Evolutionary conservation across 768 basidiomycete species (phyloP).

Genomic region (Jaapia argillacea): DNA sequence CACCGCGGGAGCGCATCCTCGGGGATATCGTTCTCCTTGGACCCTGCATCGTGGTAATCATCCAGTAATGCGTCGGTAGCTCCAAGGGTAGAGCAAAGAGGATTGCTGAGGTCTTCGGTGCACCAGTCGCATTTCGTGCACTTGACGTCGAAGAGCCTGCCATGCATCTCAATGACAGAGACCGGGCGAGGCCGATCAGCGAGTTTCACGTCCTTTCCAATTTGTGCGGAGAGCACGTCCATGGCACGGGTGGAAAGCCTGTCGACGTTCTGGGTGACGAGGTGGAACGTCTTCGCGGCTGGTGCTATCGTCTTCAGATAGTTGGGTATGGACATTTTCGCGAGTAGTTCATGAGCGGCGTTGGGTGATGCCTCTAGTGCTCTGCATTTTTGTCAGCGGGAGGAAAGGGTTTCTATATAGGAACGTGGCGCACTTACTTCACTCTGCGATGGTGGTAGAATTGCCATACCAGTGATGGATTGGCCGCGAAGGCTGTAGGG

Average conservation of each 20-base stretch:
- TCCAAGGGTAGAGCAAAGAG: conserved; percentile 11
- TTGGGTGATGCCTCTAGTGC: conserved; percentile 9
- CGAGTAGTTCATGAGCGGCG: conserved; percentile 15
- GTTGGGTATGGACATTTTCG: conserved; percentile 5
- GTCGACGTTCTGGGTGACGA: conserved; percentile 5
- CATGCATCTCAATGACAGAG: conserved; percentile 16
- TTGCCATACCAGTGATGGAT: conserved; percentile 48
- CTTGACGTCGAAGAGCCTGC: conserved; percentile 9
- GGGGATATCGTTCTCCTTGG: conserved; percentile 19
- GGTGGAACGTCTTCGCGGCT: not conserved
- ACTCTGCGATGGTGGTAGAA: conserved; percentile 57
- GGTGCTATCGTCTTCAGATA: conserved; percentile 2
- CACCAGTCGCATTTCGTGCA: conserved; percentile 12
- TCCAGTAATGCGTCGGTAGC: conserved; percentile 6
- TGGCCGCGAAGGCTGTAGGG: conserved; percentile 35
- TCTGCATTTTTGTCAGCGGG: not conserved
- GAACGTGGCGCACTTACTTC: too few relatives aligned
- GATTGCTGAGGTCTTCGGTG: conserved; percentile 3
- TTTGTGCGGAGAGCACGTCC: not conserved
- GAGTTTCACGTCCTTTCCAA: not conserved
- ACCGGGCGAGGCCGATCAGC: not conserved
- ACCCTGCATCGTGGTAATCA: conserved; percentile 1
- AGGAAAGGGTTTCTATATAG: conserved; percentile 8
- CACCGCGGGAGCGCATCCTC: conserved; percentile 23
- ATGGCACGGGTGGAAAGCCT: not conserved